These are phyloP conservation scores for Lunasporangiospora selenospora DNA, from an alignment of 192 early-diverging fungal genomes.

Conservation along the genomic window DNA sequence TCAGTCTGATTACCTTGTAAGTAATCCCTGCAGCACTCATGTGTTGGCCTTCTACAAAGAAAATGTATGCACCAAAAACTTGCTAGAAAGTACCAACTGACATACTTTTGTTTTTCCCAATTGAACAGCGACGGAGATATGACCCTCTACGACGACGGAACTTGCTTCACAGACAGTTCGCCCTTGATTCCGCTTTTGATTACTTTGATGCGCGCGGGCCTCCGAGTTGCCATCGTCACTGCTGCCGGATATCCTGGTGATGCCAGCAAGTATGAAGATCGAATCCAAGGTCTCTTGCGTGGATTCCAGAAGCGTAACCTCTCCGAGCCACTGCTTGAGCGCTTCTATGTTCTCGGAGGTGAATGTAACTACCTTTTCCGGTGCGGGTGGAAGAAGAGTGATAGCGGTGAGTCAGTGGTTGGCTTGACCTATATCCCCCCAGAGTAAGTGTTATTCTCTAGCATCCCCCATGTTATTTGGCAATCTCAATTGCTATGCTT, in stretches of 20 bases:
- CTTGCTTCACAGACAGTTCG: constrained; percentile 77
- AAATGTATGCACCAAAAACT: no score
- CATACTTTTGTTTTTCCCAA: no score
- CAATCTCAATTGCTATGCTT: background rate
- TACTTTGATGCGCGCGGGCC: constrained; percentile 64
- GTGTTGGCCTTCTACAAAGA: no score
- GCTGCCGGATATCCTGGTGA: constrained; percentile 87
- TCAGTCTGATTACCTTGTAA: constrained; percentile 87
- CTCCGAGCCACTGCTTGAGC: constrained; percentile 49
- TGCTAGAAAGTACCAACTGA: no score
- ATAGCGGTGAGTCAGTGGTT: constrained; percentile 26
- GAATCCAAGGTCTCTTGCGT: constrained; percentile 77
- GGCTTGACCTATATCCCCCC: constrained; percentile 74
- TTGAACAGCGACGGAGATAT: constrained; percentile 88
- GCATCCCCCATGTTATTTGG: background rate
- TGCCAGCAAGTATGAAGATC: constrained; percentile 73
- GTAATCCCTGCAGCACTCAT: no score
- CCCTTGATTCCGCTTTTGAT: constrained; percentile 71
- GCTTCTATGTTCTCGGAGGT: constrained; percentile 87
- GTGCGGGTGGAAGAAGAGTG: constrained; percentile 57
- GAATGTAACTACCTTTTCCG: constrained; percentile 94
- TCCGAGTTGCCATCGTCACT: constrained; percentile 88
- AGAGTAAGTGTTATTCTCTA: constrained; percentile 46
- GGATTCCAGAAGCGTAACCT: constrained; percentile 63
- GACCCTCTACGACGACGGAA: constrained; percentile 92